Percentiles rank a stretch among this genome's conserved stretches.
Evolutionary conservation across 352 stramenopile species (phyloP).

Genomic region (Phytophthora sp.): DNA sequence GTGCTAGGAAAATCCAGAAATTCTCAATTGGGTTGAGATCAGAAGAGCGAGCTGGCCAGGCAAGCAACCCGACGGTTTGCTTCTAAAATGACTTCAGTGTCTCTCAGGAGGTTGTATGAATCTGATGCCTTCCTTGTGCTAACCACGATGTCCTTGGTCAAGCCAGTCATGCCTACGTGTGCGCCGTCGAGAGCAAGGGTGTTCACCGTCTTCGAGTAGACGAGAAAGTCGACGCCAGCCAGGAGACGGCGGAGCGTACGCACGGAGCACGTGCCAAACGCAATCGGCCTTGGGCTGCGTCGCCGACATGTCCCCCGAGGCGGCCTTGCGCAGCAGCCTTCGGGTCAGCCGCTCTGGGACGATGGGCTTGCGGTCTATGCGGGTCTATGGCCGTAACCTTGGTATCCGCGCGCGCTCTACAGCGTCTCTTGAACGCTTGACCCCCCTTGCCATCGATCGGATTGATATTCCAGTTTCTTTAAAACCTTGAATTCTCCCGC

Average conservation of each 20-base stretch:
- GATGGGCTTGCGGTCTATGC: background rate
- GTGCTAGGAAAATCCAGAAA: no score
- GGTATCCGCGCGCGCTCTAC: background rate
- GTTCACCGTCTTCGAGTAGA: background rate
- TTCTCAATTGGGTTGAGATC: no score
- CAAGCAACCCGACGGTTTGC: no score
- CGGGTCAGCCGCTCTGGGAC: background rate
- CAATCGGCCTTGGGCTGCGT: background rate
- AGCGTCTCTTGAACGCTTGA: background rate
- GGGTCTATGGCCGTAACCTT: no score
- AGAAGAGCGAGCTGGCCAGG: no score
- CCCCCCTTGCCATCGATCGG: background rate
- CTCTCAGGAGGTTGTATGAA: no score
- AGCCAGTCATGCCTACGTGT: no score
- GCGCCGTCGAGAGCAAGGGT: no score
- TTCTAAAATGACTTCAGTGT: no score
- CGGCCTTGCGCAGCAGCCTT: background rate
- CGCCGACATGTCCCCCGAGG: background rate
- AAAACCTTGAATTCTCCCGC: background rate
- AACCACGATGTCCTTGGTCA: no score
- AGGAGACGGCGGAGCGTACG: background rate
- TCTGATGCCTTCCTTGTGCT: no score
- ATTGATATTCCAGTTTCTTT: background rate
- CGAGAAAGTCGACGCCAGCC: background rate
- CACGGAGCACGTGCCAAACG: background rate